Conservation (phyloP, 169 alveolate genomes). For the Plasmodium ovale region DNA sequence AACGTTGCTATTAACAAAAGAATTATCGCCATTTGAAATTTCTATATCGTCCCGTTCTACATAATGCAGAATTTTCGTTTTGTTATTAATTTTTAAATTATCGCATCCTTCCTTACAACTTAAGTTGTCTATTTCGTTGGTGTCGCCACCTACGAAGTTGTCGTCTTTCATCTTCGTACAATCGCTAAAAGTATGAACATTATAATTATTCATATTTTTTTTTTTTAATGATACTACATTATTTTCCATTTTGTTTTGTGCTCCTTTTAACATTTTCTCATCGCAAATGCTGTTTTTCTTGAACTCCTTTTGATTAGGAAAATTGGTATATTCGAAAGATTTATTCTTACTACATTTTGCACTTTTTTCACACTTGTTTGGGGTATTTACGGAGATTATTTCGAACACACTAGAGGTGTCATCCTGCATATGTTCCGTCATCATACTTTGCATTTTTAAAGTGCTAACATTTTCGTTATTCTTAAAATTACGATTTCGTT, state of each 20-base stretch:
- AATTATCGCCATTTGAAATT: slow-evolving; percentile 1
- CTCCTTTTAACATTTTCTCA: neutral
- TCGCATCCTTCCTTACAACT: neutral
- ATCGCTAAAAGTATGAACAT: neutral
- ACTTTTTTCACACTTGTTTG: neutral
- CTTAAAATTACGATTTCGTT: neutral
- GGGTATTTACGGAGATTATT: neutral
- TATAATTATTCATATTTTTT: neutral
- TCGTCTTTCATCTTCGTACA: neutral
- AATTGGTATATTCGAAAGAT: neutral
- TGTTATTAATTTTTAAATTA: neutral
- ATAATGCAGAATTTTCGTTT: neutral
- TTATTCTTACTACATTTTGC: neutral
- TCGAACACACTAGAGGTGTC: neutral
- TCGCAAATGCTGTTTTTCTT: neutral
- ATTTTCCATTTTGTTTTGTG: neutral
- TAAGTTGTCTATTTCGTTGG: neutral
- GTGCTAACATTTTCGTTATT: neutral
- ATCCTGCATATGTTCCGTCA: neutral
- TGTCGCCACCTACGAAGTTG: neutral
- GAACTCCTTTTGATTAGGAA: too few species aligned
- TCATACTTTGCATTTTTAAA: neutral
- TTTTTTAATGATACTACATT: neutral
- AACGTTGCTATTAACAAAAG: slow-evolving; percentile 13
- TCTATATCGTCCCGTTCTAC: neutral